Evolutionary conservation across 306 rosid genomes (phyloP).

Genomic region (Sechiopsis laciniata): DNA sequence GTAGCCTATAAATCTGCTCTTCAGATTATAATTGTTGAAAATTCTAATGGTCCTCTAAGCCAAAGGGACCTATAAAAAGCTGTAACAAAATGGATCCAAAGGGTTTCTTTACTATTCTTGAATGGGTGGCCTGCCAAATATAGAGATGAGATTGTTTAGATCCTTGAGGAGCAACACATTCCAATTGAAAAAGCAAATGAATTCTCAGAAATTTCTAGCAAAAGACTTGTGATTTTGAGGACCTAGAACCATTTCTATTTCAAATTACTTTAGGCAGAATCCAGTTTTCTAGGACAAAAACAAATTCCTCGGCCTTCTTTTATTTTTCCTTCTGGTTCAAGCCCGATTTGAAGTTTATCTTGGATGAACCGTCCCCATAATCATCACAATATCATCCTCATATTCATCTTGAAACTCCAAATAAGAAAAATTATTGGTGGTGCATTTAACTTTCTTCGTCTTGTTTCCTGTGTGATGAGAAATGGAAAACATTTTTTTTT

Average conservation of each 20-base stretch:
- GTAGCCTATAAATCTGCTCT: background rate
- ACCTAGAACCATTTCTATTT: background rate
- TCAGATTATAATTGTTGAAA: background rate
- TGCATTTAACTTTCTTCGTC: background rate
- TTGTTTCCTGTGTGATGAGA: background rate
- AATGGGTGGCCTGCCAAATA: background rate
- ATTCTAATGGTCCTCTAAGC: background rate
- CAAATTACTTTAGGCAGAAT: background rate
- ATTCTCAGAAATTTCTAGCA: background rate
- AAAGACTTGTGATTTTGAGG: background rate
- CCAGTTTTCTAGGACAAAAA: background rate
- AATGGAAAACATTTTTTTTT: too few relatives aligned
- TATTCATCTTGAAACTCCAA: background rate
- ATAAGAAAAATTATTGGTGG: background rate
- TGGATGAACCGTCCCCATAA: background rate
- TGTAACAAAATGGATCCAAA: background rate
- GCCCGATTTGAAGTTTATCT: background rate
- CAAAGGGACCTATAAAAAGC: background rate
- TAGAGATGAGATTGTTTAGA: background rate
- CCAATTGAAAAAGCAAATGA: background rate
- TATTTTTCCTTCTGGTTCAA: background rate
- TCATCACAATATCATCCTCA: background rate
- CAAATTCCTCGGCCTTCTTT: background rate
- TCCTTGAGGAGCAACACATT: background rate
- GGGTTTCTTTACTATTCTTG: background rate